Conservation (phyloP, 2,329 filamentous ascomycete species). For the Amphichorda felina region DNA sequence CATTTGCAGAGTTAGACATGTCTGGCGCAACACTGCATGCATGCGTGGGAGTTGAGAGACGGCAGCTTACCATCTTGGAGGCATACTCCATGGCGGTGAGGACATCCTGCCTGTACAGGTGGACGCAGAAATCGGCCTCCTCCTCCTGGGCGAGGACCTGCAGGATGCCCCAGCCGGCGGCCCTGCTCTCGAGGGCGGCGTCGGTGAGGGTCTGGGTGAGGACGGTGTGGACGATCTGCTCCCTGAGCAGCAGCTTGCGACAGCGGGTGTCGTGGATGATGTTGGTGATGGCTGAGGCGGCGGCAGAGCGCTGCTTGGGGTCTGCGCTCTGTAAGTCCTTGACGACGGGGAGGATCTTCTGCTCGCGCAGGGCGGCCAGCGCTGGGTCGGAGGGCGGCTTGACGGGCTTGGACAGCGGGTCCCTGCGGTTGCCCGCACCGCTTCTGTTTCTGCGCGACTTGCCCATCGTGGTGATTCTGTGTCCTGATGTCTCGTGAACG, state of each 20-base stretch:
- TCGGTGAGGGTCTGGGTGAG: constrained; percentile 55
- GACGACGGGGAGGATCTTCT: constrained; percentile 51
- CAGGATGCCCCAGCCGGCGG: constrained; percentile 57
- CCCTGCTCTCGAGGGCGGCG: constrained; percentile 47
- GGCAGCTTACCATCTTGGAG: constrained; percentile 31
- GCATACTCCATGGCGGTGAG: constrained; percentile 49
- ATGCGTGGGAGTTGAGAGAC: too few relatives aligned
- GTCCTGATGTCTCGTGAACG: too few relatives aligned
- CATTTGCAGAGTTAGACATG: neutral
- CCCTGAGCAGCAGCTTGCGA: constrained; percentile 52
- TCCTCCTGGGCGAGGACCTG: constrained; percentile 50
- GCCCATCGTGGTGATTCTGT: constrained; percentile 29
- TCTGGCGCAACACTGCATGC: too few relatives aligned
- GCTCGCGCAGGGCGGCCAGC: constrained; percentile 49
- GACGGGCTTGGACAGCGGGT: constrained; percentile 44
- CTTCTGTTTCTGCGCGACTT: constrained; percentile 45
- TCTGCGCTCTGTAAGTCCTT: constrained; percentile 47
- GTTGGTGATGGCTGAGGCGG: constrained; percentile 47
- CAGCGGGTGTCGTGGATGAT: constrained; percentile 50
- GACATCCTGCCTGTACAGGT: constrained; percentile 50
- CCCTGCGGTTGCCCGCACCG: constrained; percentile 33
- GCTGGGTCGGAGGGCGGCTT: constrained; percentile 53
- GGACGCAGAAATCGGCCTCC: constrained; percentile 54
- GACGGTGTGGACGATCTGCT: constrained; percentile 52
- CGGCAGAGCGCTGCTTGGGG: constrained; percentile 44